Base-by-base conservation (phyloP, 2,329 filamentous ascomycete species). In the Berkeleyomyces rouxiae region DNA sequence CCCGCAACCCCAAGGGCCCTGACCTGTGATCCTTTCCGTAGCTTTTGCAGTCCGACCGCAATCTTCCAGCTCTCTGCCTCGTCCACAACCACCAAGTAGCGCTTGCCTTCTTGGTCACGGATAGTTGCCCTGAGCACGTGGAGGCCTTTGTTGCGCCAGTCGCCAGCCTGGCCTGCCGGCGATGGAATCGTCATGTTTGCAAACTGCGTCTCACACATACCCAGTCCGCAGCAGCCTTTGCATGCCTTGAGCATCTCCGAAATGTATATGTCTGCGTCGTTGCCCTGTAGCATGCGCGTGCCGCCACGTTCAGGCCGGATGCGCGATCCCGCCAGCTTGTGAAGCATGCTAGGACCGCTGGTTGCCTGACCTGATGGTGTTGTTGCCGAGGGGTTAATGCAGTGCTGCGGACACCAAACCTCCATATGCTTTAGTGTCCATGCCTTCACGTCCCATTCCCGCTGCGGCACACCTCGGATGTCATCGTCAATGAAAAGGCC, bases 401-500 rank as follows among this genome's bases (percentile, higher is more conserved):
- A 82, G 72, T 85, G 82, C 70, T 82, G 79, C 70, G 84, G 82
- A 71, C 86, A 90, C 83, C 86, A 89, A 77, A 93, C 85, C 81
- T 97, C 93, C 73, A 95, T 84, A 67, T 87, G 77, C 75, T 95
- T 96, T 74, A 99, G 82, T 51, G 90, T 96, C 93, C 93, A 97
- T 36, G 92, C 91, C 74, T 97, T 97, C 70, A 97, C 84, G 72
- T 99, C 93, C 93, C 93, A 99, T 75, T 99, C 93, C 65, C 93
- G 84, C 74, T 97, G 90, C n/a, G 89, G 85, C 13, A 96, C 89
- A 66, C 85, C 84, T 53, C 91, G 85, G 61, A 96, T 82, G 72
- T 97, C 93, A 72, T 99, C 93, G 72, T 99, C 93, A 70, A 99
- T 93, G 74, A 97, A 97, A 61, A 97, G 80, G 16, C 93, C 93